Evolutionary conservation across 352 stramenopile species (phyloP), one percentile per base, ranked within the genome.

Genomic region (Phytophthora macrochlamydospora): DNA sequence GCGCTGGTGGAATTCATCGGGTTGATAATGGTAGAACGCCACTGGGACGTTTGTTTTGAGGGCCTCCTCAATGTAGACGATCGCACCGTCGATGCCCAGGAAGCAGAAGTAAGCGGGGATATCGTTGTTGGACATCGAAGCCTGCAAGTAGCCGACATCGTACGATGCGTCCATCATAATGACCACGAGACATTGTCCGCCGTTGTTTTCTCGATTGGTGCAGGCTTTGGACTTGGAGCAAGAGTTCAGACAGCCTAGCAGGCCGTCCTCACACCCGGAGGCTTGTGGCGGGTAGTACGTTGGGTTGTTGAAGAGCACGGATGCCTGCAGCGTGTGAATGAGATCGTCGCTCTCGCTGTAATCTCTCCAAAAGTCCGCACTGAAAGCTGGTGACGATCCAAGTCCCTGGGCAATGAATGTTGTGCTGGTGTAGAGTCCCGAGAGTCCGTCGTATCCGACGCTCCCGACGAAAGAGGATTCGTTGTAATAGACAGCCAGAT

Each of bases 81-180:
- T 65, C 4, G 80, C 59, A 7, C 52, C 74, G 7, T 55, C 65
- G 43, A 84, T 83, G 1, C 78, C 78, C 14, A 86, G 48, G 46
- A 88, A 91, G 67, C 79, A 91, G 35, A 91, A 88, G 67, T 89
- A 91, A 0, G 82, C 75, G 2, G 79, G 79, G 8, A 91, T 75
- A 7, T 66, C 56, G 9, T 79, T 38, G 66, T 89, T 91, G 12
- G 66, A 60, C 8, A 89, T 38, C 13, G 76, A 53, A 0, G 79
- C 65, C 43, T 83, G 76, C 29, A 87, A 66, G 18, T 79, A 90
- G 0, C 74, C 79, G 1, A 59, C 59, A 31, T 89, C 79, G 38
- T 69, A 85, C 8, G 59, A 70, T 31, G 66, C 51, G 51, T 72
- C 68, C 75, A 87, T 87, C 59, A 90, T 69, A 5, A 62, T 52